Base-by-base conservation (phyloP, 1,284 basidiomycete species). In the Microstroma glucosiphilum region DNA sequence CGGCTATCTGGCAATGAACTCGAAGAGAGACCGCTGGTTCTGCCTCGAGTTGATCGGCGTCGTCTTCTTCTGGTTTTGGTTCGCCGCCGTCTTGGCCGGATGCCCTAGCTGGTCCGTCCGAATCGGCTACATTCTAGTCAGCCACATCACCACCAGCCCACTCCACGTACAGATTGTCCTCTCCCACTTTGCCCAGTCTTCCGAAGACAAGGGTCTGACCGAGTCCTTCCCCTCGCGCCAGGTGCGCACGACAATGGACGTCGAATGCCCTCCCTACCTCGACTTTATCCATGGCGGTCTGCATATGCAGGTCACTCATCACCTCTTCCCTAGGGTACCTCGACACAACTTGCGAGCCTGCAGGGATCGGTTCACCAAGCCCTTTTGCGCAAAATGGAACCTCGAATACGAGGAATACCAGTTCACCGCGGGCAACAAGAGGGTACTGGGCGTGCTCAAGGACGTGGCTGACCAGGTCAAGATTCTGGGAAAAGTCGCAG, bases 131-230 rank as follows among this genome's bases (percentile, higher is more conserved):
- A 78, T 93, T 21, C 75, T 92, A 26, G 84, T 92, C 68, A 90
- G 88, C 77, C 88, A 93, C 78, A 82, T 87, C 37, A 85, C 86
- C 23, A 87, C 91, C 9, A 89, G 89, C 69, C 92, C 92, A 8
- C 25, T 21, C 6, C 70, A 66, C 42, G 58, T 65, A 1, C 77
- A 96, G 91, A 98, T 98, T 72, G 93, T 97, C 1, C 86, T 98
- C 23, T 97, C 93, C 2, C 94, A 98, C 82, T 98, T 96, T 81
- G 90, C 91, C 53, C 93, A 96, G 82, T 92, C 92, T 7, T 93
- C 92, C 0, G 88, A 84, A 11, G 94, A 97, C 77, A 83, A 97
- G 25, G 93, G 93, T 1, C 89, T 91, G 0, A 83, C 83, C 41
- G 96, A 98, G 80, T 92, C 90, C 1, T 98, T 97, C 82, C 85